Evolutionary conservation across 208 protist species (phyloP).

Genomic region (Acanthamoeba healyi): DNA sequence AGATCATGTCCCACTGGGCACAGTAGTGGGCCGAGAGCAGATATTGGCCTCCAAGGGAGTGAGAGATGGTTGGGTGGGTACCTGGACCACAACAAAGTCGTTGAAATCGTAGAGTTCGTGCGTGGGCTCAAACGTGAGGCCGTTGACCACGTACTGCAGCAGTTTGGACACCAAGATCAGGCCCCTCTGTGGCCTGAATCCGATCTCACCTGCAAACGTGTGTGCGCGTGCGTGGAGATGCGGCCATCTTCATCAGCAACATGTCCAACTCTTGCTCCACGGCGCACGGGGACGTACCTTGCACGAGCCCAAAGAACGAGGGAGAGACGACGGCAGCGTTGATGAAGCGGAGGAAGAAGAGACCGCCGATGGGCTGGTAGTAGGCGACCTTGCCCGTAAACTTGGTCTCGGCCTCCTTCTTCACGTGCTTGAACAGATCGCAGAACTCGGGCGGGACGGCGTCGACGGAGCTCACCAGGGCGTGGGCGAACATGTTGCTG

Average conservation of each 20-base stretch:
- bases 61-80: neutral
- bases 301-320: constrained; percentile 8
- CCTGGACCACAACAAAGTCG: constrained; percentile 58
- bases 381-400: constrained; percentile 41
- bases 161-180: constrained; percentile 60
- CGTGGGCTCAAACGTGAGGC: constrained; percentile 10
- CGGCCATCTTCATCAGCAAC: too few relatives aligned
- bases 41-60: neutral
- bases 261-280: too few relatives aligned
- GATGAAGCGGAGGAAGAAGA: constrained; percentile 62
- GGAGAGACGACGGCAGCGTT: constrained; percentile 39
- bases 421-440: constrained; percentile 50
- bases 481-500: constrained; percentile 8
- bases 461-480: constrained; percentile 3
- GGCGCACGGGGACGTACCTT: neutral
- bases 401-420: constrained; percentile 42
- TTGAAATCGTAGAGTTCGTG: constrained; percentile 66
- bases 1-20: too few relatives aligned
- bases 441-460: constrained; percentile 46
- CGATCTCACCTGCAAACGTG: neutral
- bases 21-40: neutral
- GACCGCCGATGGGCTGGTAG: constrained; percentile 51
- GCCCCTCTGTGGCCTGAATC: constrained; percentile 33
- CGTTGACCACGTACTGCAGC: constrained; percentile 63
- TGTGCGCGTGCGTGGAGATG: neutral